phyloP scores from a whole-genome alignment of 495 filamentous ascomycete genomes.

The Opeltia flavorubescens region DNA sequence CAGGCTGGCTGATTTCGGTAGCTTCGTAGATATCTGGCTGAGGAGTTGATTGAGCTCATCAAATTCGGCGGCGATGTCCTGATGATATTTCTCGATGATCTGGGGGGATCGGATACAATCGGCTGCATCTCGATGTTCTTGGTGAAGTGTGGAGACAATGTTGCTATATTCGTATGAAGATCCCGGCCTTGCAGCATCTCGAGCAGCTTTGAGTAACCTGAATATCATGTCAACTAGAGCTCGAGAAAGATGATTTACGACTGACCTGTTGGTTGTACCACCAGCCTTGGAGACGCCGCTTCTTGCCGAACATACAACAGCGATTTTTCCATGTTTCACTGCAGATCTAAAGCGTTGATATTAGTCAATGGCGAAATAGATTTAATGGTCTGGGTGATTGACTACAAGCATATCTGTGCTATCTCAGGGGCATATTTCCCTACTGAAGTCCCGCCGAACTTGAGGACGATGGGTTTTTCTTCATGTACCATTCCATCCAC shows the following conservation, averaged over 20 bases:
- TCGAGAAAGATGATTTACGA: not conserved
- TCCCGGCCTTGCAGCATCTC: not conserved
- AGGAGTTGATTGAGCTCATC: conserved; percentile 42
- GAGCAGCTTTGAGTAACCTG: not conserved
- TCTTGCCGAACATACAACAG: conserved; percentile 83
- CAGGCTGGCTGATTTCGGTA: conserved; percentile 51
- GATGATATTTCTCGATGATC: conserved; percentile 40
- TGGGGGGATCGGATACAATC: conserved; percentile 45
- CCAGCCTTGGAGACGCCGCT: conserved; percentile 82
- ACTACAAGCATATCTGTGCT: conserved; percentile 62
- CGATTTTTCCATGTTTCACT: conserved; percentile 25
- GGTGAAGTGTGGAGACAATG: conserved; percentile 35
- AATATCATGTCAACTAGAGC: not conserved
- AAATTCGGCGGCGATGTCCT: conserved; percentile 63
- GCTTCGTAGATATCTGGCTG: too few relatives aligned
- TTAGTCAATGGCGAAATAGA: not conserved
- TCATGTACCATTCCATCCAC: not conserved
- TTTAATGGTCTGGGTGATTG: conserved; percentile 14
- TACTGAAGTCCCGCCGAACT: conserved; percentile 68
- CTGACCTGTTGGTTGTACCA: conserved; percentile 81
- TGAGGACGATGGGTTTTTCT: conserved; percentile 60
- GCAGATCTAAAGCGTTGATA: conserved; percentile 34
- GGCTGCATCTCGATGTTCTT: conserved; percentile 59
- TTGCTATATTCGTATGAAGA: not conserved
- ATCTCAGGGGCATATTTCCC: conserved; percentile 59